These are phyloP conservation scores for Aureobasidium musti DNA, from an alignment of 2,329 filamentous ascomycete species.

Conservation along the genomic window DNA sequence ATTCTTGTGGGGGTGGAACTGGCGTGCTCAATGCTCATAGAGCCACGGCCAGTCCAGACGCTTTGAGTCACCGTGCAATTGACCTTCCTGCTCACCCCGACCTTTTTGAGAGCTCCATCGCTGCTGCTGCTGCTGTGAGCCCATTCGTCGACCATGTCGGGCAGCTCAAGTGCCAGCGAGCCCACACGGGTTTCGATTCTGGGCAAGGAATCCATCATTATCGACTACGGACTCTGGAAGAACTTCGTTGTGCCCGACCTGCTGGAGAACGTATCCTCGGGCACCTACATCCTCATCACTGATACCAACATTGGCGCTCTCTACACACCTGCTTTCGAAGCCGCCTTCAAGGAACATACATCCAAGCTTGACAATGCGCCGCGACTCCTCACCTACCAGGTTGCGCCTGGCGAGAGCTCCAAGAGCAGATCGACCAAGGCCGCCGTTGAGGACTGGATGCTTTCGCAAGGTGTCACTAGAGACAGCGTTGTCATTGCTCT, in stretches of 20 bases:
- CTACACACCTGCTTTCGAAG: conserved; percentile 77
- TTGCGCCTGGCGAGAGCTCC: conserved; percentile 88
- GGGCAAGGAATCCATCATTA: conserved; percentile 84
- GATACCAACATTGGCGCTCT: conserved; percentile 84
- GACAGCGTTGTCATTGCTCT: conserved; percentile 95
- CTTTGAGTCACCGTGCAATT: conserved; percentile 19
- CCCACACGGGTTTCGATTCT: conserved; percentile 74
- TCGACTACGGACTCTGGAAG: conserved; percentile 89
- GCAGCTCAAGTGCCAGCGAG: conserved; percentile 21
- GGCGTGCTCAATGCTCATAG: conserved; percentile 1
- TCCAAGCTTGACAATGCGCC: conserved; percentile 49
- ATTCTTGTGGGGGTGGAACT: conserved; percentile 13
- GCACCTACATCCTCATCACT: conserved; percentile 94
- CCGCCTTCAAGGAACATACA: conserved; percentile 58
- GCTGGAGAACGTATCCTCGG: conserved; percentile 72
- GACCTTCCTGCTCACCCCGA: neutral
- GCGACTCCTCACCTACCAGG: conserved; percentile 79
- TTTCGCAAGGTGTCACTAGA: conserved; percentile 85
- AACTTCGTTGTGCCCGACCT: conserved; percentile 80
- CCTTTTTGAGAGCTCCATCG: conserved; percentile 13
- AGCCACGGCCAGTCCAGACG: conserved; percentile 9
- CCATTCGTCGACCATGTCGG: conserved; percentile 22
- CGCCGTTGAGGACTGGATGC: conserved; percentile 96
- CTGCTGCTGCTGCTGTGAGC: conserved; percentile 10
- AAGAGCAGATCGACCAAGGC: conserved; percentile 93